Conservation (phyloP, 1,139 yeast species). For the Protomyces pachydermus region DNA sequence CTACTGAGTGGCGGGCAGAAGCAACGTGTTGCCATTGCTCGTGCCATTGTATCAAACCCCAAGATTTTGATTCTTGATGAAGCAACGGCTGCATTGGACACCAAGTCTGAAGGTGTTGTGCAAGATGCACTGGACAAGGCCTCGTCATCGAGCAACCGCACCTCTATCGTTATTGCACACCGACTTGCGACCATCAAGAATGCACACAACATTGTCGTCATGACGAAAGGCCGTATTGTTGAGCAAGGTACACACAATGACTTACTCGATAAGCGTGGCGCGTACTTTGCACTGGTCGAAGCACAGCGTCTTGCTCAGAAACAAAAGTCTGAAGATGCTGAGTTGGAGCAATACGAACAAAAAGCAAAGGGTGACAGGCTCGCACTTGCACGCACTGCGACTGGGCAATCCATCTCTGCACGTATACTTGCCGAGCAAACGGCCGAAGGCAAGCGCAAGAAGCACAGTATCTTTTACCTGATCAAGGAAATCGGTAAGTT, state of each 20-base stretch:
- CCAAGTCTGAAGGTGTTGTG: constrained; percentile 67
- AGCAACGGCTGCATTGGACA: constrained; percentile 73
- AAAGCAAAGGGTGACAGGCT: not conserved
- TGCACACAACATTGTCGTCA: constrained; percentile 46
- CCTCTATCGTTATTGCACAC: constrained; percentile 76
- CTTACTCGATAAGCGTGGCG: constrained; percentile 39
- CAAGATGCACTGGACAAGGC: constrained; percentile 57
- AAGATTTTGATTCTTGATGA: constrained; percentile 66
- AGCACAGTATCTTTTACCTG: constrained; percentile 26
- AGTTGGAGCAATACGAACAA: constrained; percentile 15
- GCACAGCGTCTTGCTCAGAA: constrained; percentile 26
- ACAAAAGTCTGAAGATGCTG: constrained; percentile 15
- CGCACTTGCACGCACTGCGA: constrained; percentile 16
- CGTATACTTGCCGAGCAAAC: constrained; percentile 28
- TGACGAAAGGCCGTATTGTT: constrained; percentile 43
- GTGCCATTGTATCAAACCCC: constrained; percentile 64
- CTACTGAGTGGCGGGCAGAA: constrained; percentile 75
- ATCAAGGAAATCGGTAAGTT: constrained; percentile 29
- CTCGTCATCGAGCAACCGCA: constrained; percentile 51
- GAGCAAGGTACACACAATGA: constrained; percentile 45
- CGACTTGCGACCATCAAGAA: constrained; percentile 65
- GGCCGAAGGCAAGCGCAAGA: not conserved
- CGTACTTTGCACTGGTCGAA: constrained; percentile 34
- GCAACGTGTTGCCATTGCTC: constrained; percentile 68
- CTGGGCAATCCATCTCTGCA: constrained; percentile 27